Evolutionary conservation across 768 basidiomycete genomes (phyloP).

Genomic region (Leccinum sublutescens): DNA sequence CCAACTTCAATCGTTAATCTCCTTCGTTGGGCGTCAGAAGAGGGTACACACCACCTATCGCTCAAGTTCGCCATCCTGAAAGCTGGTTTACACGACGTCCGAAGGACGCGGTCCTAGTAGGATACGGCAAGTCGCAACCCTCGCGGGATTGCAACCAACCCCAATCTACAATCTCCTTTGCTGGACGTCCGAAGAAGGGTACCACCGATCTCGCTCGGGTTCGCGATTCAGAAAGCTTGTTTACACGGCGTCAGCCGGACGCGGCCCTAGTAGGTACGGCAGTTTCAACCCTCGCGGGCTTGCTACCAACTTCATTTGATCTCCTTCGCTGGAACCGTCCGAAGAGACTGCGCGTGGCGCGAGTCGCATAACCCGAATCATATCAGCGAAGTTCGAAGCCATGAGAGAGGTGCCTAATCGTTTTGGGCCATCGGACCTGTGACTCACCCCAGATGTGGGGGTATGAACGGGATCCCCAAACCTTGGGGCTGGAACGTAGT

Average conservation of each 20-base stretch:
- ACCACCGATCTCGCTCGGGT: too few relatives aligned
- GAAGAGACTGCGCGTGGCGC: too few relatives aligned
- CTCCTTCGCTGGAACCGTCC: background rate
- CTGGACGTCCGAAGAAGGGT: conserved; percentile 19
- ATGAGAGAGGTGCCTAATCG: too few relatives aligned
- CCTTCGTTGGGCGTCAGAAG: too few relatives aligned
- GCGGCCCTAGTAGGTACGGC: background rate
- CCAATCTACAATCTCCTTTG: conserved; percentile 32
- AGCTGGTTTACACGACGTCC: conserved; percentile 9
- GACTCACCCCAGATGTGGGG: too few relatives aligned
- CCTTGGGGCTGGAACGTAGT: background rate
- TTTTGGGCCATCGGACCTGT: background rate
- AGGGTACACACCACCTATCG: background rate
- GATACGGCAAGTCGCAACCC: conserved; percentile 28
- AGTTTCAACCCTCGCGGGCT: background rate
- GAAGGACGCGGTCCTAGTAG: too few relatives aligned
- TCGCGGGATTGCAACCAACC: conserved; percentile 33
- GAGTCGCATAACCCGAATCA: too few relatives aligned
- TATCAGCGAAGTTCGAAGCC: background rate
- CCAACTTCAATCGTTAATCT: too few relatives aligned
- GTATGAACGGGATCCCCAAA: background rate
- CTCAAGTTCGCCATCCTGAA: background rate
- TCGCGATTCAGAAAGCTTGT: conserved; percentile 18
- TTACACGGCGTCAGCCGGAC: background rate
- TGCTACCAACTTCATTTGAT: background rate